These are phyloP conservation scores for Aspergillus clavatus DNA, from an alignment of 2,329 filamentous ascomycete species.

Conservation along the genomic window DNA sequence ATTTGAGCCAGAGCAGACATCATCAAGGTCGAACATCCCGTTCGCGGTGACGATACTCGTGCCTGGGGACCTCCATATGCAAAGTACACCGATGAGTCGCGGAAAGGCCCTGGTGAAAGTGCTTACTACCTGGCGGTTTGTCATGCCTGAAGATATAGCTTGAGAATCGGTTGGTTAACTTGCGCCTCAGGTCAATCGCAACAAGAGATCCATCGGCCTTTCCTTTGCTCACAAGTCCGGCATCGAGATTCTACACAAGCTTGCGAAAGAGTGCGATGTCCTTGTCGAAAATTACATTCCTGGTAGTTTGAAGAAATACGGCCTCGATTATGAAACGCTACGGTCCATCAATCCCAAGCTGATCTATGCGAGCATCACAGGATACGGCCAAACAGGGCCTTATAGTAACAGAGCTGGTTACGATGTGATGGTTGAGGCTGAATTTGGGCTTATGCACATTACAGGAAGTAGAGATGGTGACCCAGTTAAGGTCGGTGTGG, in stretches of 20 bases:
- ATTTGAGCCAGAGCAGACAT: slow-evolving; percentile 68
- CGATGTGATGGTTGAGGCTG: slow-evolving; percentile 99
- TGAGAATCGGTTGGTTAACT: slow-evolving; percentile 4
- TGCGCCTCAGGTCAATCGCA: slow-evolving; percentile 72
- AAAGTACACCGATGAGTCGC: slow-evolving; percentile 58
- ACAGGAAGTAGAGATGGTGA: slow-evolving; percentile 82
- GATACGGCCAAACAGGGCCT: slow-evolving; percentile 92
- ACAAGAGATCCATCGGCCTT: slow-evolving; percentile 89
- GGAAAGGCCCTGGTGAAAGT: slow-evolving; percentile 72
- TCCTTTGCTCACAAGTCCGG: slow-evolving; percentile 85
- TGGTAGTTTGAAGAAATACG: slow-evolving; percentile 81
- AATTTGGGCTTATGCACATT: slow-evolving; percentile 98
- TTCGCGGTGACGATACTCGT: slow-evolving; percentile 84
- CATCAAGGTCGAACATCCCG: slow-evolving; percentile 95
- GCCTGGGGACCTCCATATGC: slow-evolving; percentile 97
- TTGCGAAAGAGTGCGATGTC: slow-evolving; percentile 81
- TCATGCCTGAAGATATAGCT: not conserved
- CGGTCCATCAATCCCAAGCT: slow-evolving; percentile 75
- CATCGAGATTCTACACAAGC: slow-evolving; percentile 77
- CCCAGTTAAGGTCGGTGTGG: slow-evolving; percentile 94
- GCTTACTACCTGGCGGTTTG: slow-evolving; percentile 87
- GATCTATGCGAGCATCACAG: slow-evolving; percentile 94
- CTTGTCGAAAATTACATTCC: slow-evolving; percentile 97
- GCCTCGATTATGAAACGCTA: slow-evolving; percentile 79
- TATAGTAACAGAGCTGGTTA: slow-evolving; percentile 86